These are phyloP conservation scores for Leccinum subgranulosum DNA, from an alignment of 768 basidiomycete genomes.

Conservation along the genomic window DNA sequence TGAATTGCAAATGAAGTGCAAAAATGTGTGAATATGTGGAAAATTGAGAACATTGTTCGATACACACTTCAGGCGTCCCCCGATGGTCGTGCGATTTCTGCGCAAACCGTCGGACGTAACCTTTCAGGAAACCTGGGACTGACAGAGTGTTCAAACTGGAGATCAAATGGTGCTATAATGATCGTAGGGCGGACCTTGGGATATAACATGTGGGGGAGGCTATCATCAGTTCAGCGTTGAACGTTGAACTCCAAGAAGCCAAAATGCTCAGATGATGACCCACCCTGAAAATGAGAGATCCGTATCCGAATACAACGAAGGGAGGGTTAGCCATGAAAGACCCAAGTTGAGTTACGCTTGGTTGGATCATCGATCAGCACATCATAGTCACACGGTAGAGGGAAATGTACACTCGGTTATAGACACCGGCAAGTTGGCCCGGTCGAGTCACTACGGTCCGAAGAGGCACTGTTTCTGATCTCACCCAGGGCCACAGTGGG, in stretches of 20 bases:
- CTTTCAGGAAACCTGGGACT: slow-evolving; percentile 86
- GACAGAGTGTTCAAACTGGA: not conserved
- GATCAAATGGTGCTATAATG: not conserved
- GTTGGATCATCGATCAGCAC: not conserved
- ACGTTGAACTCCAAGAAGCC: not conserved
- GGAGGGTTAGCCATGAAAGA: slow-evolving; percentile 20
- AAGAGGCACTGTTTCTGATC: too few relatives aligned
- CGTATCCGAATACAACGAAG: slow-evolving; percentile 89
- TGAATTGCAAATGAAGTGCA: not conserved
- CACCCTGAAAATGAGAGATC: slow-evolving; percentile 88
- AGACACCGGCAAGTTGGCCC: too few relatives aligned
- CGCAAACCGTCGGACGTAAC: slow-evolving; percentile 86
- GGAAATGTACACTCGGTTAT: too few relatives aligned
- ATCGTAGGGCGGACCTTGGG: slow-evolving; percentile 46
- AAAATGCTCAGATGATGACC: not conserved
- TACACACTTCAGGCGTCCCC: slow-evolving; percentile 74
- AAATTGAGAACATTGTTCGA: not conserved
- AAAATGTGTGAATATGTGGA: not conserved
- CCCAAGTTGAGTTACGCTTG: not conserved
- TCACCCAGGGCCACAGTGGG: too few relatives aligned
- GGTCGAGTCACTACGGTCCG: too few relatives aligned
- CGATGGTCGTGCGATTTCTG: slow-evolving; percentile 92
- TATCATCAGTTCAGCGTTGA: slow-evolving; percentile 27
- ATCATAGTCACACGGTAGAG: not conserved
- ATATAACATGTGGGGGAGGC: slow-evolving; percentile 80